Evolutionary conservation across 2,329 filamentous ascomycete genomes (phyloP).

Genomic region (Lecanosticta acicola): DNA sequence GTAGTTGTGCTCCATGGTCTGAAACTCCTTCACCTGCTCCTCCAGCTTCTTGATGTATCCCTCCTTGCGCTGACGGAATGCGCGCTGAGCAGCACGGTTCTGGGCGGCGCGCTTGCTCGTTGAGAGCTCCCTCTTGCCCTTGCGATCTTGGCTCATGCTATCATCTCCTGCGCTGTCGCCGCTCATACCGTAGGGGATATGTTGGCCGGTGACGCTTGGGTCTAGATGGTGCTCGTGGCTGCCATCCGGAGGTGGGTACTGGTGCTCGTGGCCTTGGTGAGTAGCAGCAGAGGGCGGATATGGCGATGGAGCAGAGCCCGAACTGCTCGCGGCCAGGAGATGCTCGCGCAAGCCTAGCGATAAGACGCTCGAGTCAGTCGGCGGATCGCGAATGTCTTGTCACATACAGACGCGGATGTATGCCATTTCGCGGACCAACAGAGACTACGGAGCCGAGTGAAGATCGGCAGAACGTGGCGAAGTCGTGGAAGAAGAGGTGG

Average conservation of each 20-base stretch:
- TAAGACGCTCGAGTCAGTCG: constrained; percentile 7
- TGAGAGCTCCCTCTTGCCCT: constrained; percentile 84
- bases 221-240: constrained; percentile 48
- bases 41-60: constrained; percentile 97
- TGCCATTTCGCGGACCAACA: constrained; percentile 4
- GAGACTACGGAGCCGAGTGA: no score
- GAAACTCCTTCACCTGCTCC: constrained; percentile 79
- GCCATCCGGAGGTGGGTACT: constrained; percentile 37
- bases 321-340: constrained; percentile 49
- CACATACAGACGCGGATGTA: not conserved
- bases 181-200: constrained; percentile 43
- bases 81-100: constrained; percentile 89
- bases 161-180: constrained; percentile 43
- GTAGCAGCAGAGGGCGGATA: constrained; percentile 34
- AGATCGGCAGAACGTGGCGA: not conserved
- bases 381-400: not conserved
- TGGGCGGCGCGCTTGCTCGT: constrained; percentile 95
- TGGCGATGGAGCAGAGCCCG: constrained; percentile 35
- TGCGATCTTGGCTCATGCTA: constrained; percentile 52
- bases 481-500: constrained; percentile 3
- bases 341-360: constrained; percentile 56
- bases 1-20: constrained; percentile 67
- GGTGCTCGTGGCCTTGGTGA: constrained; percentile 23
- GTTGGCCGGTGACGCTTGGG: constrained; percentile 51
- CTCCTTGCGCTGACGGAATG: constrained; percentile 95